Evolutionary conservation across 2,329 filamentous ascomycete genomes (phyloP), one percentile per base, ranked within the genome.

Genomic region (Cordyceps cateniannulata): DNA sequence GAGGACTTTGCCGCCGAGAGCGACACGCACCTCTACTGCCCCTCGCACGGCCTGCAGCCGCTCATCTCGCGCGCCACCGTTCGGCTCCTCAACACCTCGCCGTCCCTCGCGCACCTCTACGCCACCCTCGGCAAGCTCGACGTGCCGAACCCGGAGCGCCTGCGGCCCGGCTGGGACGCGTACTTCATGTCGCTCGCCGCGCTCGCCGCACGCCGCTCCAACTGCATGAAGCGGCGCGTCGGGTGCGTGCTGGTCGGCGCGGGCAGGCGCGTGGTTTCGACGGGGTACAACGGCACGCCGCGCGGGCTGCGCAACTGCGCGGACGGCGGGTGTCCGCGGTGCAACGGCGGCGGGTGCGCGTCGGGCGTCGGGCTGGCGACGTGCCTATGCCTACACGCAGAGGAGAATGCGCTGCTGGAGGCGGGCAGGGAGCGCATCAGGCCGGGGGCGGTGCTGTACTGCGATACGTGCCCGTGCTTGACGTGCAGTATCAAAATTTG

Each of bases 401-500:
- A 99, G 77, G 95, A 99, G 76, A 99, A 99, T 72, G 95, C 95
- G 1, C 81, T 99, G 62, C 81, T 99, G 10, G 95, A 99, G 78
- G 95, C 95, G 22, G 95, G 95, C 0, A 81, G 95, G 67, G 95
- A 98, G 74, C 82, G 95, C 62, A 91, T 99, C 66, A 81, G 91
- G 22, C 88, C 91, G 60, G 90, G 87, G 5, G 85, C 90, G 42
- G 89, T 91, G 54, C 78, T 99, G 27, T 99, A 97, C 76, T 97
- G 93, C 75, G 91, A 97, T 71, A 97, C 93, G 66, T 99, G 95
- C 74, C 95, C 95, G 4, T 99, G 95, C 72, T 79, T 99, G 73
- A 99, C 95, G 2, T 99, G 95, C 75, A 96, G 91, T 69, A 96
- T 99, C 78, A 99, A 99, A 79, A 98, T 99, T 69, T 90, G 91